Base-by-base conservation (phyloP, 2,329 filamentous ascomycete genomes). In the Aspergillus neotritici region DNA sequence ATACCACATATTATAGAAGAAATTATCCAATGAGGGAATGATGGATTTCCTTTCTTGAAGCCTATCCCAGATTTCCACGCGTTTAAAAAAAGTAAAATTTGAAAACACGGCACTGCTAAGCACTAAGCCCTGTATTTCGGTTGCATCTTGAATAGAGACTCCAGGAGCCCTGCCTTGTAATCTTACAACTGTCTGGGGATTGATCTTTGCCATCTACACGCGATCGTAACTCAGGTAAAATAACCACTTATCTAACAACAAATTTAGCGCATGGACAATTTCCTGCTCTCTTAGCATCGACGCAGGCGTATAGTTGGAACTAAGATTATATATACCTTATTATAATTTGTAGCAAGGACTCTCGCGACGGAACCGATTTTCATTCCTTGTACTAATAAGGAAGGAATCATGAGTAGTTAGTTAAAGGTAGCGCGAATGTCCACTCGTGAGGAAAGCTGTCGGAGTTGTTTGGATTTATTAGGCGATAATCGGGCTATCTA, bases 1-100 rank as follows among this genome's bases (percentile, higher is more conserved):
- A 43, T 63, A 68, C 35, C 57, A 61, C 9, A 68, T 45, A 43
- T 69, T 60, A 38, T 63, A 46, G 45, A 69, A 69, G 49, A 69
- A 68, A 30, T 48, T 63, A 42, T 58, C 54, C 16, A 70, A 57
- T 29, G 58, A 68, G 5, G 59, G 63, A 39, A 68, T 58, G 4
- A 69, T 46, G 30, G 39, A 40, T n/a, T 61, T 41, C 15, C 46
- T 47, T 12, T 41, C 51, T 37, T 47, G 49, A 31, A 67, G 29
- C 35, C 50, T 47, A 21, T 43, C 41, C 57, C 45, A 70, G 16
- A 69, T 66, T 13, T 35, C 41, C 15, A 52, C 41, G 44, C 61
- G 51, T 41, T 66, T 56, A 13, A 44, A 37, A 7, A 49, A 25
- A 41, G 34, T 58, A 41, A 69, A 68, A 33, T 53, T 41, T 30